A percentile compares a stretch with the other conserved stretches of the same genome.
phyloP scores from a whole-genome alignment of 2,329 filamentous ascomycete genomes.

The Xylaria arbuscula region DNA sequence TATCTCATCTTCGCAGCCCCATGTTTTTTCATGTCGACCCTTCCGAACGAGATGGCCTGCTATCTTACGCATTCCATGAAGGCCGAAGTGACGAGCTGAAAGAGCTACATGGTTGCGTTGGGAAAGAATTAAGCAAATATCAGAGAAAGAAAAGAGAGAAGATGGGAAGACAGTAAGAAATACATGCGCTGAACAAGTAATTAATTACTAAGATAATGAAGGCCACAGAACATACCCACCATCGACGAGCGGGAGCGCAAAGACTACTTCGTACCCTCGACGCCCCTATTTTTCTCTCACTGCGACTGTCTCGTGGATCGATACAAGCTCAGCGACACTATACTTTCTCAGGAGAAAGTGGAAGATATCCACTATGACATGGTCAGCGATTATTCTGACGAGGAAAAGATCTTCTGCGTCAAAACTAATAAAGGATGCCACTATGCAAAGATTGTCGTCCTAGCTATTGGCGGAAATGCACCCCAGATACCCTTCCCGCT shows the following conservation, averaged over 20 bases:
- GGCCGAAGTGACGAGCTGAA: conserved; percentile 71
- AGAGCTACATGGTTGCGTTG: conserved; percentile 79
- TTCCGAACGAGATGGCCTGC: conserved; percentile 76
- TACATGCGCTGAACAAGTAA: not conserved
- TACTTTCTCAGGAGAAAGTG: conserved; percentile 71
- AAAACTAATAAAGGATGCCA: conserved; percentile 64
- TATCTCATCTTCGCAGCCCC: conserved; percentile 77
- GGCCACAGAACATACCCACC: conserved; percentile 59
- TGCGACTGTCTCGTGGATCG: conserved; percentile 67
- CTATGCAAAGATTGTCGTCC: conserved; percentile 71
- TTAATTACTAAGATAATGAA: conserved; percentile 40
- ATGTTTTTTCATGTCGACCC: conserved; percentile 89
- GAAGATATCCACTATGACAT: conserved; percentile 69
- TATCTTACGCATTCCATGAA: conserved; percentile 73
- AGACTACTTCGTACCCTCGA: conserved; percentile 75
- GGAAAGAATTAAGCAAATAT: conserved; percentile 84
- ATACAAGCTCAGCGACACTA: conserved; percentile 66
- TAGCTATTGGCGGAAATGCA: conserved; percentile 76
- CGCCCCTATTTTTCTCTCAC: conserved; percentile 70
- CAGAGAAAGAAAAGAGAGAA: conserved; percentile 71
- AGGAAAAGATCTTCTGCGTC: conserved; percentile 72
- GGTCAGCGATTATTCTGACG: conserved; percentile 57
- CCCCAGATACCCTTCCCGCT: conserved; percentile 59
- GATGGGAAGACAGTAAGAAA: conserved; percentile 57
- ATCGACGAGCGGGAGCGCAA: conserved; percentile 75